Evolutionary conservation across 2,329 filamentous ascomycete species (phyloP).

Genomic region (Amylocarpus encephaloides): DNA sequence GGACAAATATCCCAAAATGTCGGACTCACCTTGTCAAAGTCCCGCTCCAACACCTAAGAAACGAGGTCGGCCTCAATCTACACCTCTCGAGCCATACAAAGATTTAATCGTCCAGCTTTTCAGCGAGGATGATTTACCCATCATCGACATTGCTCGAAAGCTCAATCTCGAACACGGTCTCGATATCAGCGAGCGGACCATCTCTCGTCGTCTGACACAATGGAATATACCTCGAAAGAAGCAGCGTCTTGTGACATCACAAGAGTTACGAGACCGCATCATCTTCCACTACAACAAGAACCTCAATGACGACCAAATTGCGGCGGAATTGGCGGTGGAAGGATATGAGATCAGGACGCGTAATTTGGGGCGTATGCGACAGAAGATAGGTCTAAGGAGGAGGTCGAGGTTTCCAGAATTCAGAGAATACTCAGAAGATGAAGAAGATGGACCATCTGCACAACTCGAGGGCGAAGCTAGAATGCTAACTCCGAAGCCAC

Average conservation of each 20-base stretch:
- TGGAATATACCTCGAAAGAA: constrained; percentile 28
- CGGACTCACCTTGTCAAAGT: constrained; percentile 7
- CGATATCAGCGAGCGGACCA: constrained; percentile 27
- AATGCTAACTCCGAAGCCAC: constrained; percentile 1
- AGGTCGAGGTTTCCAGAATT: constrained; percentile 27
- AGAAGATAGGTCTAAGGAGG: constrained; percentile 28
- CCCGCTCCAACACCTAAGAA: constrained; percentile 9
- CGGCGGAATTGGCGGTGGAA: constrained; percentile 20
- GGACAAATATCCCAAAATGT: constrained; percentile 21
- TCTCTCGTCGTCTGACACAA: constrained; percentile 24
- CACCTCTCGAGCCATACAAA: constrained; percentile 25
- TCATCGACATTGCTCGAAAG: constrained; percentile 26
- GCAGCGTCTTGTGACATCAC: constrained; percentile 17
- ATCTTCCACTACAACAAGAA: constrained; percentile 28
- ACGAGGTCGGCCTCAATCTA: constrained; percentile 24
- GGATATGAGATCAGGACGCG: constrained; percentile 26
- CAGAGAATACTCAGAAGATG: constrained; percentile 24
- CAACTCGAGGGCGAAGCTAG: constrained; percentile 5
- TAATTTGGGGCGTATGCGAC: constrained; percentile 24
- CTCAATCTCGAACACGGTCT: constrained; percentile 26
- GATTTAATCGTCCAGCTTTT: constrained; percentile 27
- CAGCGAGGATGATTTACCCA: constrained; percentile 19
- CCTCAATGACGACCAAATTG: constrained; percentile 28
- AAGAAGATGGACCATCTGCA: constrained; percentile 12
- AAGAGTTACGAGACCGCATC: constrained; percentile 24